These are phyloP conservation scores for Xylogone sp. DNA, from an alignment of 2,329 filamentous ascomycete species.

Conservation along the genomic window DNA sequence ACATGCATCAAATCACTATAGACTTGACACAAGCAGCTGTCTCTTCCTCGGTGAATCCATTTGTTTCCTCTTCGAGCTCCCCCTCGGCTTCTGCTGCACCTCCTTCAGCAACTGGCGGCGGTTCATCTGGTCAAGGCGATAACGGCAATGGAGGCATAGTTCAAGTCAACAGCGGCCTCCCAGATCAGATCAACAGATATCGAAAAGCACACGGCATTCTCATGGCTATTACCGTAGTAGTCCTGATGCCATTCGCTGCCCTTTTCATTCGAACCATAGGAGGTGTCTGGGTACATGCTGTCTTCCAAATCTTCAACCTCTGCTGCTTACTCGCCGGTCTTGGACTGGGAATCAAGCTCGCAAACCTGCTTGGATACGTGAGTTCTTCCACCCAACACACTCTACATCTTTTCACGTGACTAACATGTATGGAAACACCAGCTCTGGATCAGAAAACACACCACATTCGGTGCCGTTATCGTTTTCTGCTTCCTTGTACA, in stretches of 20 bases:
- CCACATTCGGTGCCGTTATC: constrained; percentile 50
- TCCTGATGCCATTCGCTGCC: constrained; percentile 56
- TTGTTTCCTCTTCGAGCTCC: constrained; percentile 9
- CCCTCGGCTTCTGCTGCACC: constrained; percentile 6
- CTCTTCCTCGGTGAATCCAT: constrained; percentile 19
- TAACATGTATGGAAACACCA: constrained; percentile 21
- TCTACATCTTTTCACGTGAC: background rate
- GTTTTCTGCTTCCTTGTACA: constrained; percentile 49
- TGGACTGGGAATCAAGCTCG: constrained; percentile 47
- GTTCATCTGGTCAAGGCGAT: too few species aligned
- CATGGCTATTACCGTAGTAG: constrained; percentile 53
- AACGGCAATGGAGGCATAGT: background rate
- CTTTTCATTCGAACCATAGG: constrained; percentile 54
- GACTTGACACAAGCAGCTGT: constrained; percentile 21
- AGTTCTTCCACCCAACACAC: constrained; percentile 25
- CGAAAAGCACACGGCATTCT: constrained; percentile 47
- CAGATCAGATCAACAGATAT: background rate
- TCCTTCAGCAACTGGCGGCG: background rate
- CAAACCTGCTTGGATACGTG: constrained; percentile 38
- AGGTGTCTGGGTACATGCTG: constrained; percentile 44
- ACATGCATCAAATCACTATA: constrained; percentile 13
- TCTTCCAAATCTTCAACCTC: constrained; percentile 51
- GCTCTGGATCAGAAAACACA: constrained; percentile 50
- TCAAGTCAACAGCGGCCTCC: background rate
- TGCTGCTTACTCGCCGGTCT: constrained; percentile 57